Base-by-base conservation (phyloP, 2,329 filamentous ascomycete species). In the Sphaerulina musiva region DNA sequence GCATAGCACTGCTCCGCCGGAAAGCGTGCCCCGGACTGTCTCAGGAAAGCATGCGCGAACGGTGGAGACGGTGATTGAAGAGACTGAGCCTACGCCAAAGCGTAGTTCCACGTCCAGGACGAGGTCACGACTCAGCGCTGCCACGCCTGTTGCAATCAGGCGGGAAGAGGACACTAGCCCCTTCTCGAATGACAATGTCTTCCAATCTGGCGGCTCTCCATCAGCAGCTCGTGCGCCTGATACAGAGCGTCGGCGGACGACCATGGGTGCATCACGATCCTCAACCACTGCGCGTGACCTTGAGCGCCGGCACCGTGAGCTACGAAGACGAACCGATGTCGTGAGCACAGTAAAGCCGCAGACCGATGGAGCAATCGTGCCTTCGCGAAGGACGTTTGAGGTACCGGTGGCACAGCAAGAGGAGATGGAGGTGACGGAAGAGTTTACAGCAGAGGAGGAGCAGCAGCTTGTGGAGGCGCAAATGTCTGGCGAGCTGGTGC, bases 371-470 rank as follows among this genome's bases (percentile, higher is more conserved):
- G 72, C 79, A 12, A 71, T 76, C 2, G 77, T 79, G 4, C 78
- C 80, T 1, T 74, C 79, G 12, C 78, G 81, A 36, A 78, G 76
- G 47, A 80, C 78, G 0, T 82, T 86, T 56, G 80, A 84, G 54
- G 74, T 82, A 32, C 76, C 82, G 1, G 66, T 80, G 42, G 69
- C 76, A 39, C 73, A 70, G 44, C 70, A 73, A 41, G 70, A 76
- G 14, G 74, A 78, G 50, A 57, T 62, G n/a, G 73, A 76, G 48
- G 68, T 88, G 5, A 85, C 87, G 3, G 93, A 97, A 69, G 93
- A 98, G 66, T 98, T 97, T 62, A 95, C 91, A 0, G 88, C 91
- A 0, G 89, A 96, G 59, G 92, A 89, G 67, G 87, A 91, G 70
- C 75, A 89, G 11, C 87, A 90, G 59, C 74, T 95, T 10, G 89